Percentiles rank a stretch among this genome's conserved stretches.
These are phyloP conservation scores for Blastocystis sp. DNA, from an alignment of 352 stramenopile species.

Conservation along the genomic window DNA sequence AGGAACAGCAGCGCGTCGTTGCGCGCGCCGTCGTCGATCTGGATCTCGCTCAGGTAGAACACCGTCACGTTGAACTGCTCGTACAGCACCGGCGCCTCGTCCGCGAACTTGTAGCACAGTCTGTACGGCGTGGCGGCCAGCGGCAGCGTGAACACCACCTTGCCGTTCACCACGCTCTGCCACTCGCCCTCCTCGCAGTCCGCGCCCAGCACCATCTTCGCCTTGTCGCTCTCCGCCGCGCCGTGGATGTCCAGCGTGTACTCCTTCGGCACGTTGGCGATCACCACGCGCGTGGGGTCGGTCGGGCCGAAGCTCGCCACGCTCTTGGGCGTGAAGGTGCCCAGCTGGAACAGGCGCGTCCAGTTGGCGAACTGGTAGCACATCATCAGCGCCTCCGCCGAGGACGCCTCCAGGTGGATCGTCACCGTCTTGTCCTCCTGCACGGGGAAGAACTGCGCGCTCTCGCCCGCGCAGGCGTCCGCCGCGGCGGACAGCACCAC, in stretches of 20 bases:
- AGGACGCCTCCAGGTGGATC: not conserved
- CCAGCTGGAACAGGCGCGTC: constrained; percentile 7
- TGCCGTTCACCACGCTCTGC: constrained; percentile 10
- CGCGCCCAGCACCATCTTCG: constrained; percentile 59
- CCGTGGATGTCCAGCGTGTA: not conserved
- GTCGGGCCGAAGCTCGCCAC: not conserved
- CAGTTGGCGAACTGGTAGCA: constrained; percentile 45
- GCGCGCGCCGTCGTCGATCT: constrained; percentile 42
- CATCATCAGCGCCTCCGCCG: not conserved
- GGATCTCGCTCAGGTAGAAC: constrained; percentile 31
- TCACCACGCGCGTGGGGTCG: not conserved
- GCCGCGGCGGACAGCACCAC: not conserved
- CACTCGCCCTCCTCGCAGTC: constrained; percentile 57
- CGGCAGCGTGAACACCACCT: constrained; percentile 24
- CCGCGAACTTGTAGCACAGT: constrained; percentile 62
- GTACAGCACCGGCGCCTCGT: constrained; percentile 63
- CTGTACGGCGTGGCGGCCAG: constrained; percentile 4
- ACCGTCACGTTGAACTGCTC: constrained; percentile 9
- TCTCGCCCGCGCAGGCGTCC: not conserved
- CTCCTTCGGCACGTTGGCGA: constrained; percentile 32
- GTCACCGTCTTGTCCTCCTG: constrained; percentile 12
- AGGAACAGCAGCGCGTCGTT: constrained; percentile 57
- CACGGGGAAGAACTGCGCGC: not conserved
- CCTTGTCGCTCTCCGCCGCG: not conserved
- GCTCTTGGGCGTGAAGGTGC: constrained; percentile 26